Percentiles rank a stretch among this genome's conserved stretches.
These are phyloP conservation scores for Beverwykella pulmonaria DNA, from an alignment of 495 filamentous ascomycete species.

Conservation along the genomic window DNA sequence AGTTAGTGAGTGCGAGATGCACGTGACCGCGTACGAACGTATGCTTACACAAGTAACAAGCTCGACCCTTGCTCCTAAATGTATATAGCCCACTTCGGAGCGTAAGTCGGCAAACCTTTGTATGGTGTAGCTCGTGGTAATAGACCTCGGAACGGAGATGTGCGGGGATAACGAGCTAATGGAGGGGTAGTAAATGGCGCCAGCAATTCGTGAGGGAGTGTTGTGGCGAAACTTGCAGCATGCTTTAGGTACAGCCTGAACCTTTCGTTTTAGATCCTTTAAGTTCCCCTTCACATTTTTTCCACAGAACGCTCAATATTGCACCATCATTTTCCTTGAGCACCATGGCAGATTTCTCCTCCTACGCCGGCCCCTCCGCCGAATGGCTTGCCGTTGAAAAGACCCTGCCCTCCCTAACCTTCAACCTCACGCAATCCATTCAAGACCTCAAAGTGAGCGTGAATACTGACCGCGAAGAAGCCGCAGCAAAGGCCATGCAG, in stretches of 20 bases:
- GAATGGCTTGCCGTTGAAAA: constrained; percentile 24
- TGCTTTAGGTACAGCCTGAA: background rate
- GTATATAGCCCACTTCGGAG: background rate
- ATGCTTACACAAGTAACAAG: no score
- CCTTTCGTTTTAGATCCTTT: no score
- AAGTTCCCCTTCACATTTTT: no score
- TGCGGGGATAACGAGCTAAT: background rate
- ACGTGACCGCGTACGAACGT: background rate
- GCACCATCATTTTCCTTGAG: no score
- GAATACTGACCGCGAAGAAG: constrained; percentile 8
- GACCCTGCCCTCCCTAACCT: constrained; percentile 1
- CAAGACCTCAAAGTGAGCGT: background rate
- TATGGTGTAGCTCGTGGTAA: background rate
- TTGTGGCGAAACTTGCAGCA: background rate
- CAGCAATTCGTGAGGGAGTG: background rate
- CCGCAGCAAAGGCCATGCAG: constrained; percentile 8
- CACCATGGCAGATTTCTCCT: constrained; percentile 24
- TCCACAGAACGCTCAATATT: no score
- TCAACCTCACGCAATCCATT: background rate
- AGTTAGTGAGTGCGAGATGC: background rate
- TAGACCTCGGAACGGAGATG: background rate
- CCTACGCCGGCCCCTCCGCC: constrained; percentile 20
- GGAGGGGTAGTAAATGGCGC: background rate
- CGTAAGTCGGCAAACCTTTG: background rate
- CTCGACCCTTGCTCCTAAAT: background rate